A percentile compares a stretch with the other conserved stretches of the same genome.
These are phyloP conservation scores for Phialophora verrucosa DNA, from an alignment of 2,329 filamentous ascomycete genomes.

Conservation along the genomic window DNA sequence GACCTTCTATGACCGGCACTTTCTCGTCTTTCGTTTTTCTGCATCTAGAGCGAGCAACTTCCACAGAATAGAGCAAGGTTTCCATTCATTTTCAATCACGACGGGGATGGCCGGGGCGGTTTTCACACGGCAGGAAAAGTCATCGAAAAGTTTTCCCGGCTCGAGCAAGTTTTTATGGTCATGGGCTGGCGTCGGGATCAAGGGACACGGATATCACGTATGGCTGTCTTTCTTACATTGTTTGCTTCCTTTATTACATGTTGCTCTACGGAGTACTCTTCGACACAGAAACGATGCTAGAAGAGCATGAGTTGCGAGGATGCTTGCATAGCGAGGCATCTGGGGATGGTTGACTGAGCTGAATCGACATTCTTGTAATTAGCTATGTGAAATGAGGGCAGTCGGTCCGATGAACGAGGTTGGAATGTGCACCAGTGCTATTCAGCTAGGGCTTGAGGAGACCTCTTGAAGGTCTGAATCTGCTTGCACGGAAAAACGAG, in stretches of 20 bases:
- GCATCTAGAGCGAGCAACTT: conserved; percentile 36
- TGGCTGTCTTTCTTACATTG: conserved; percentile 21
- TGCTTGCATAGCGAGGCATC: conserved; percentile 22
- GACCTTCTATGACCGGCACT: conserved; percentile 32
- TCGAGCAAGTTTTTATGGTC: conserved; percentile 13
- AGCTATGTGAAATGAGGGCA: conserved; percentile 34
- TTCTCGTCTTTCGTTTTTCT: conserved; percentile 35
- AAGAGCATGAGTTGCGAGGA: conserved; percentile 19
- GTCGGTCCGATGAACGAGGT: conserved; percentile 23
- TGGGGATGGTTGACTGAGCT: conserved; percentile 20
- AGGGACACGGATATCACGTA: conserved; percentile 17
- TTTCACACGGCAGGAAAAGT: conserved; percentile 33
- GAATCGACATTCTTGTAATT: conserved; percentile 32
- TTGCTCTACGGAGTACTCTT: conserved; percentile 22
- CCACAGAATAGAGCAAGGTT: conserved; percentile 30
- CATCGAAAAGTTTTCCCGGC: conserved; percentile 29
- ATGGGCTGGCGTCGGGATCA: conserved; percentile 27
- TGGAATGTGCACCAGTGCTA: conserved; percentile 17
- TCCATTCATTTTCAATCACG: conserved; percentile 32
- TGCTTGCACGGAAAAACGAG: conserved; percentile 14
- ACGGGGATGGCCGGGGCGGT: conserved; percentile 29
- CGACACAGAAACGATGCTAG: conserved; percentile 12
- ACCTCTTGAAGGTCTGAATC: conserved; percentile 5
- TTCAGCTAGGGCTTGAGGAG: conserved; percentile 12
- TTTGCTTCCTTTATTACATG: conserved; percentile 18